Base-by-base conservation (phyloP, 164 flowering plant species). In the Aristolochia fimbriata region DNA sequence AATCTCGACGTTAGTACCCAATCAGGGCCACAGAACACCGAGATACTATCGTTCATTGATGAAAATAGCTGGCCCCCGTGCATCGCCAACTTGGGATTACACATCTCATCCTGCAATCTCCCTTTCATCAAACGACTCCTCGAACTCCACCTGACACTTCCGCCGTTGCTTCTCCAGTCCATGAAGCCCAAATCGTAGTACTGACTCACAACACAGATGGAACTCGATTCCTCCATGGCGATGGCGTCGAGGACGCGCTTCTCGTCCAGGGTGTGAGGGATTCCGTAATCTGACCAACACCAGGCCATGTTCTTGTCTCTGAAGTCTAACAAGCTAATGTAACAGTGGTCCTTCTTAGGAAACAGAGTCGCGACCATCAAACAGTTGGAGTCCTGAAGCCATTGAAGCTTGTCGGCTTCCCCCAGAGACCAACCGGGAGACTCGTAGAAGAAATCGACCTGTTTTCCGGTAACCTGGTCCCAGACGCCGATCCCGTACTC, bases 401-500 rank as follows among this genome's bases (percentile, higher is more conserved):
- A 87, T 63, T 91, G 97, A 17, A 91, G 77, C 67, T 73, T 80
- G 64, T 84, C 91, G 8, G 97, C 93, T 60, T 91, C 96, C 16
- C 93, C 93, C 24, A 87, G 80, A 0, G 96, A 81, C 96, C 91
- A 88, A 15, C 88, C 89, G 1, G 70, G 67, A 4, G 86, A 77
- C 55, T 91, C 93, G 59, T 90, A 84, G 72, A 83, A 86, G 73
- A 91, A 91, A 75, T 91, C 97, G 16, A 78, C 68, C 65, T 87
- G 97, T 52, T 84, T 73, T 0, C 97, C 93, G 0, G 91, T 87
- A 0, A 71, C 56, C 54, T 82, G 89, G 60, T 91, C 97, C 96
- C 96, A 91, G 25, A 86, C 91, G 8, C 96, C 93, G 60, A 88
- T 75, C 0, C 97, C 97, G 69, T 88, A 86, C 68, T 88, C 96